Conservation (phyloP, 1,284 basidiomycete genomes). For the Ustilago hordei region DNA sequence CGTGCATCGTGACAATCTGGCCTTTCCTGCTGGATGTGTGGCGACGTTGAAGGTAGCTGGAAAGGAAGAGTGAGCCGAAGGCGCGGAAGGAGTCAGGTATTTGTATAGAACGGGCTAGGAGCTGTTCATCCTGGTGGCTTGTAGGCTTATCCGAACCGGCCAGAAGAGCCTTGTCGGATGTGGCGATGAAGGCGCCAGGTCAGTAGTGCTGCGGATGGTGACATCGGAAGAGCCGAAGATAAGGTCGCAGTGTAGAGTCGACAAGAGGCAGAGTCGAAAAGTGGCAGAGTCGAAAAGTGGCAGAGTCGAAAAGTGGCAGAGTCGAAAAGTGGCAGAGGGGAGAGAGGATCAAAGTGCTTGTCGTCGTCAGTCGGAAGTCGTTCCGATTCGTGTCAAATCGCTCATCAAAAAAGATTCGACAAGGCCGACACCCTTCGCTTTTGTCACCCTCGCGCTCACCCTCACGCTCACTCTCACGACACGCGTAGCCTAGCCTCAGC, state of each 20-base stretch:
- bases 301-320: too few species aligned
- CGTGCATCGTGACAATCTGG: not conserved
- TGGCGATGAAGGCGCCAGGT: not conserved
- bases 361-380: not conserved
- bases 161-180: not conserved
- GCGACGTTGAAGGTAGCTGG: not conserved
- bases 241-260: not conserved
- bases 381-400: conserved; percentile 10
- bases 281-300: too few species aligned
- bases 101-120: not conserved
- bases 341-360: not conserved
- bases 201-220: not conserved
- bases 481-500: conserved; percentile 16
- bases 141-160: not conserved
- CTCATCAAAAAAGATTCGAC: conserved; percentile 6
- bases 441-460: conserved; percentile 21
- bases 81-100: not conserved
- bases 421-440: not conserved
- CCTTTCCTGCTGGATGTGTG: not conserved
- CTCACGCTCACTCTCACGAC: too few species aligned
- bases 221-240: conserved; percentile 21
- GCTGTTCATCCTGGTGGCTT: conserved; percentile 14
- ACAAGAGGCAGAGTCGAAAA: too few species aligned
- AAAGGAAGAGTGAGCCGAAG: not conserved
- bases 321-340: not conserved